Conservation (phyloP, 2,329 filamentous ascomycete genomes). For the Fusarium sp. region DNA sequence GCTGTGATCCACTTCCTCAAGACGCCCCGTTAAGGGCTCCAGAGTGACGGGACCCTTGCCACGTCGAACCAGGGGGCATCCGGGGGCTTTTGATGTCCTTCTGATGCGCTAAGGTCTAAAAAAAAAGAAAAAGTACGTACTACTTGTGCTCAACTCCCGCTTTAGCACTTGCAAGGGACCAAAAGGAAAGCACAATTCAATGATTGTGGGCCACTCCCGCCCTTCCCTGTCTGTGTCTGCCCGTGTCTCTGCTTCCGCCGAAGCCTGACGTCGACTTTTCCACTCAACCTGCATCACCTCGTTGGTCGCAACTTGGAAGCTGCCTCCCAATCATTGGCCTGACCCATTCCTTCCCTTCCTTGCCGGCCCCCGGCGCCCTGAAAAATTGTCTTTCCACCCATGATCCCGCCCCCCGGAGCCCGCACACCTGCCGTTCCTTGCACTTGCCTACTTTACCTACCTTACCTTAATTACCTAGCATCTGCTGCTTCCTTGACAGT, state of each 20-base stretch:
- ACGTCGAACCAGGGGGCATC: conserved; percentile 36
- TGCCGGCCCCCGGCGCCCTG: conserved; percentile 40
- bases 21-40: conserved; percentile 33
- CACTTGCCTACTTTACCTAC: conserved; percentile 14
- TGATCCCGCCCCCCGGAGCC: conserved; percentile 45
- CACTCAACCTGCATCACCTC: conserved; percentile 41
- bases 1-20: conserved; percentile 23
- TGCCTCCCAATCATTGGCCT: conserved; percentile 34
- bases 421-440: conserved; percentile 41
- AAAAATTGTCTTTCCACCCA: conserved; percentile 46
- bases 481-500: conserved; percentile 43
- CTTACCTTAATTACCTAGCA: conserved; percentile 49
- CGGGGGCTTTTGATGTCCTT: conserved; percentile 35
- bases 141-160: conserved; percentile 20
- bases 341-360: conserved; percentile 45
- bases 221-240: conserved; percentile 28
- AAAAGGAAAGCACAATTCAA: conserved; percentile 43
- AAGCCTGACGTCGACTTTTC: conserved; percentile 44
- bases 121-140: conserved; percentile 36
- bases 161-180: conserved; percentile 29
- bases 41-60: conserved; percentile 43
- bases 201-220: conserved; percentile 38
- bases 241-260: conserved; percentile 27
- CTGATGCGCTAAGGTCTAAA: conserved; percentile 26
- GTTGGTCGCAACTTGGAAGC: conserved; percentile 32